phyloP scores from a whole-genome alignment of 495 filamentous ascomycete genomes.

The Astrocystis sublimbata region DNA sequence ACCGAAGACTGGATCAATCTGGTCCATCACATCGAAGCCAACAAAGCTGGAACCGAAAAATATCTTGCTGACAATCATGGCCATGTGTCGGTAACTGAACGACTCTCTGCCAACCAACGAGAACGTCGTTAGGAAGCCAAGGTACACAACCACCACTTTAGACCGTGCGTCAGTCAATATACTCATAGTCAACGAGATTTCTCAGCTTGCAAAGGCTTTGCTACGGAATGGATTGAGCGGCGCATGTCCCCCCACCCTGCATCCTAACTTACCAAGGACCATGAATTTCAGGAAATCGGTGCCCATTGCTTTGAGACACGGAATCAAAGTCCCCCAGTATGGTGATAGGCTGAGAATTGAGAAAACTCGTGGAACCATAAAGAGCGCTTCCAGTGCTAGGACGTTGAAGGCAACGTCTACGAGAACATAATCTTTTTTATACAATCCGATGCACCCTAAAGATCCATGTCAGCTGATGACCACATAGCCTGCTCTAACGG shows the following conservation, averaged over 20 bases:
- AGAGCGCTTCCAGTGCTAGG: constrained; percentile 82
- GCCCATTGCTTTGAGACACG: constrained; percentile 89
- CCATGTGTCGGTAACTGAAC: constrained; percentile 74
- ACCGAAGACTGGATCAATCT: constrained; percentile 50
- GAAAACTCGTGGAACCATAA: constrained; percentile 88
- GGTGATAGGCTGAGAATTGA: constrained; percentile 85
- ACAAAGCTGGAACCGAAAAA: constrained; percentile 74
- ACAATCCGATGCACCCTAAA: constrained; percentile 72
- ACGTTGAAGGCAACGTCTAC: constrained; percentile 85
- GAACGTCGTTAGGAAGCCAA: constrained; percentile 90
- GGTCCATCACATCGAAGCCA: constrained; percentile 65
- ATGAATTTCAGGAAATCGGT: constrained; percentile 92
- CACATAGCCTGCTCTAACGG: not conserved
- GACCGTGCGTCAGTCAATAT: constrained; percentile 1
- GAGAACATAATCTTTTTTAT: constrained; percentile 57
- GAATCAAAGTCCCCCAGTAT: constrained; percentile 87
- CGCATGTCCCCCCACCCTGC: not conserved
- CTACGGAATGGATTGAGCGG: not conserved
- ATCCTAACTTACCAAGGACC: constrained; percentile 50
- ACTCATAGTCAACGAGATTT: not conserved
- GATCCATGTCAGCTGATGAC: constrained; percentile 1
- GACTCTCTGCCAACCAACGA: constrained; percentile 79
- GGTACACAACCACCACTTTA: constrained; percentile 72
- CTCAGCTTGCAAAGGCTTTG: not conserved
- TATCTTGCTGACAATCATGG: constrained; percentile 85